These are phyloP conservation scores for Ascochyta koolunga DNA, from an alignment of 2,329 filamentous ascomycete species.

Conservation along the genomic window DNA sequence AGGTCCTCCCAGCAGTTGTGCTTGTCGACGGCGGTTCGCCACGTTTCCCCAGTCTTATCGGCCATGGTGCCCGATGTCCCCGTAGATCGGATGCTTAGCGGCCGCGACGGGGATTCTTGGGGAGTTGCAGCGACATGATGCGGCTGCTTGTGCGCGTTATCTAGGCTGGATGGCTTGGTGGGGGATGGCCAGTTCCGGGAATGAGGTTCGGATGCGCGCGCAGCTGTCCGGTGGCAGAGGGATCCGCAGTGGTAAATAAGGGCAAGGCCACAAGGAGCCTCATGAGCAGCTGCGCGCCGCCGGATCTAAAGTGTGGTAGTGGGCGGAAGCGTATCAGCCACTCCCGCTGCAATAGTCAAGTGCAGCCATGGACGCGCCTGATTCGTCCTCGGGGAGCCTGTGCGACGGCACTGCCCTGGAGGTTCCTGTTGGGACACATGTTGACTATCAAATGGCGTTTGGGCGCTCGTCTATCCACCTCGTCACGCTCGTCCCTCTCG, in stretches of 20 bases:
- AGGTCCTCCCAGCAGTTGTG: constrained; percentile 57
- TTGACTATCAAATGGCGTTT: constrained; percentile 3
- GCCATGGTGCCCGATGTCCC: constrained; percentile 42
- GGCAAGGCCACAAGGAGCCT: constrained; percentile 28
- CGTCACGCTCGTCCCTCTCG: neutral
- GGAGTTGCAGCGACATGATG: constrained; percentile 37
- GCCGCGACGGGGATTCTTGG: constrained; percentile 35
- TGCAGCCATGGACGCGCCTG: constrained; percentile 16
- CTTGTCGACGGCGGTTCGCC: constrained; percentile 48
- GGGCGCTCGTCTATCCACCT: neutral
- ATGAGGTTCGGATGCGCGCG: constrained; percentile 16
- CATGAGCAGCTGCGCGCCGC: constrained; percentile 24
- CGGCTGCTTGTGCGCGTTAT: constrained; percentile 20
- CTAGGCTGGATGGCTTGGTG: constrained; percentile 21
- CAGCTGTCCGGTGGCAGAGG: constrained; percentile 20
- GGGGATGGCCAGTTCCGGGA: constrained; percentile 13
- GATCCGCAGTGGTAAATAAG: constrained; percentile 30
- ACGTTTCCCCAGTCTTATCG: constrained; percentile 52
- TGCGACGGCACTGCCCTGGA: constrained; percentile 5
- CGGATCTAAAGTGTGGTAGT: constrained; percentile 14
- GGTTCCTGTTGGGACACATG: constrained; percentile 6
- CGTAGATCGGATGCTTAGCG: constrained; percentile 44
- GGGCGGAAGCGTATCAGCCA: constrained; percentile 40
- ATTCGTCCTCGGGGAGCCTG: constrained; percentile 20
- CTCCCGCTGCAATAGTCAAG: constrained; percentile 18